Evolutionary conservation across 2,329 filamentous ascomycete species (phyloP), one percentile per base, ranked within the genome.

Genomic region (Fusarium camptoceras): DNA sequence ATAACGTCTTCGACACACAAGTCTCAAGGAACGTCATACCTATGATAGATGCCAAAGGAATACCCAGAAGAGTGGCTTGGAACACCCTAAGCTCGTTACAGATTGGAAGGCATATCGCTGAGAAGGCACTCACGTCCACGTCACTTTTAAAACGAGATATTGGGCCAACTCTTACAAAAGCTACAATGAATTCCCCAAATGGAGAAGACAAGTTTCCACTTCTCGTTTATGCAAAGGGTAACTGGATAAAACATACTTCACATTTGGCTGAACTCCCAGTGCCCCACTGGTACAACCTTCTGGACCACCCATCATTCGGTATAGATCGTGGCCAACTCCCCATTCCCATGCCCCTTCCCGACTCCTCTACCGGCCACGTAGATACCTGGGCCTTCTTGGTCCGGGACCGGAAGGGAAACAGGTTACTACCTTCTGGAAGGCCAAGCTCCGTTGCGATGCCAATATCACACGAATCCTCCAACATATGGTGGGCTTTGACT

Each of bases 1-100:
- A 49, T 9, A 58, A 61, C 5, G 18, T 61, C 1, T 69, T 69
- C 20, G 48, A 69, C 0, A 64, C 58, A 0, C n/a, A 46, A 1
- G 3, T 71, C 0, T 66, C 42, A 0, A 59, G 39, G 2, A 28
- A 20, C 10, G 46, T 49, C 3, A 27, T 31, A 2, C 60, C 61
- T 8, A 51, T 8, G 11, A 54, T 65, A 0, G 14, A 65, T 0
- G 31, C 49, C 0, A 39, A 46, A 0, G 12, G 22, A 1, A 43
- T 50, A 1, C 55, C 59, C 1, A 24, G 47, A 1, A 49, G 8
- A 24, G 39, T 58, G 1, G 24, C 25, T 0, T 2, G 30, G 1
- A 59, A 31, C 11, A 6, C 49, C 6, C 20, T 55, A 11, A 20
- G 16, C 6, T 5, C 2, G 4, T 2, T 1, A 16, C 6, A 5